phyloP scores from a whole-genome alignment of 129 eudicot species.

The Escallonia rubra region DNA sequence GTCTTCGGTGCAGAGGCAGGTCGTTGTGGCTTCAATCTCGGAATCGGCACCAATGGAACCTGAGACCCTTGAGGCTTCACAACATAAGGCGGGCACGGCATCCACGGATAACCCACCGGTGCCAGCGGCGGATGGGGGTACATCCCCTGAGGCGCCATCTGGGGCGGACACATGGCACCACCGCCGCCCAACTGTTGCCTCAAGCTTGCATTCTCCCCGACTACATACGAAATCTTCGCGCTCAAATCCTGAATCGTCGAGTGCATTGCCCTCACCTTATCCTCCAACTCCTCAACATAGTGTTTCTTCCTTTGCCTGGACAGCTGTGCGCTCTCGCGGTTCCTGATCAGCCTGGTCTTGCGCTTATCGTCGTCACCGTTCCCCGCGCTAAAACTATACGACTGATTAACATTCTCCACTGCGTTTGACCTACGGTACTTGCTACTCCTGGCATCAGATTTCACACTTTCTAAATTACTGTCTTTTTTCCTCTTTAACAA shows the following conservation, averaged over 20 bases:
- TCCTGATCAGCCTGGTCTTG: constrained; percentile 80
- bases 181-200: constrained; percentile 54
- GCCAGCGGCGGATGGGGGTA: constrained; percentile 64
- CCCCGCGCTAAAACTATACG: not conserved
- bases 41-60: constrained; percentile 88
- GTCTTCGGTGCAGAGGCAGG: constrained; percentile 30
- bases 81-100: constrained; percentile 64
- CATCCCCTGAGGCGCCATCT: constrained; percentile 49
- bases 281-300: constrained; percentile 91
- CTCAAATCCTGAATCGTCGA: constrained; percentile 84
- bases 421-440: constrained; percentile 37
- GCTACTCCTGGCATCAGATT: constrained; percentile 31
- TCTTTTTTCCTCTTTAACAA: constrained; percentile 67
- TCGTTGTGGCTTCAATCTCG: constrained; percentile 65
- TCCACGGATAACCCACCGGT: constrained; percentile 83
- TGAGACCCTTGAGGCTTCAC: constrained; percentile 77
- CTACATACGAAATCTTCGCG: constrained; percentile 47
- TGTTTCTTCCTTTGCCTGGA: constrained; percentile 93
- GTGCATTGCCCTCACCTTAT: constrained; percentile 76
- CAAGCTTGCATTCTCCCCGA: constrained; percentile 74
- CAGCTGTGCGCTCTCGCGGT: constrained; percentile 87
- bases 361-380: constrained; percentile 64
- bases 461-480: constrained; percentile 22
- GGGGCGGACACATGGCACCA: constrained; percentile 29
- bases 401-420: constrained; percentile 10